A percentile compares a stretch with the other conserved stretches of the same genome.
Evolutionary conservation across 768 basidiomycete species (phyloP).

Genomic region (Pleurotus citrinopileatus): DNA sequence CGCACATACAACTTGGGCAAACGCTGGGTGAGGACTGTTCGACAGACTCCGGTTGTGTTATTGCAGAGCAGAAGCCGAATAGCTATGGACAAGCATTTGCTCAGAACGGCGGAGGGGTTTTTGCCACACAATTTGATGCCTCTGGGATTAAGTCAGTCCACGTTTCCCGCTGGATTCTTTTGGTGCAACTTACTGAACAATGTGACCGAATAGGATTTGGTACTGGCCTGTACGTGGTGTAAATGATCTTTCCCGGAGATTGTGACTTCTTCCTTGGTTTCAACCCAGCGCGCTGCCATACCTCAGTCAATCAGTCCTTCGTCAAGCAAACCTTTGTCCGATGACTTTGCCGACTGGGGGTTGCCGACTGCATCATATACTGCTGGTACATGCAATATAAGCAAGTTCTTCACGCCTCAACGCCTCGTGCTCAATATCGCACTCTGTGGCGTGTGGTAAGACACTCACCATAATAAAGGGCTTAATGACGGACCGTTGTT

Average conservation of each 20-base stretch:
- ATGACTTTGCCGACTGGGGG: conserved; percentile 45
- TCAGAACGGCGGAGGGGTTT: conserved; percentile 66
- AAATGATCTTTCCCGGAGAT: background rate
- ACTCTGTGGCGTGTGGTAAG: conserved; percentile 4
- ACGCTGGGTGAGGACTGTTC: conserved; percentile 54
- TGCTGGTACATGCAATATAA: conserved; percentile 47
- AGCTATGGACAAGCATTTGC: conserved; percentile 75
- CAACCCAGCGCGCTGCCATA: conserved; percentile 1
- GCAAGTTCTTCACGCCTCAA: conserved; percentile 59
- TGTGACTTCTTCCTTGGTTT: background rate
- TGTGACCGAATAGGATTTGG: conserved; percentile 23
- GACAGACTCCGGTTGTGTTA: conserved; percentile 64
- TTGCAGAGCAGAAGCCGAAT: conserved; percentile 46
- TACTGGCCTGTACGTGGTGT: conserved; percentile 5
- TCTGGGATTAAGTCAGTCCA: conserved; percentile 60
- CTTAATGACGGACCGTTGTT: background rate
- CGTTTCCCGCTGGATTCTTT: too few relatives aligned
- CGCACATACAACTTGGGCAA: conserved; percentile 16
- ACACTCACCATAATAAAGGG: background rate
- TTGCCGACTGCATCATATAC: conserved; percentile 67
- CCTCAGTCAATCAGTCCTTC: background rate
- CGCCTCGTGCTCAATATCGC: conserved; percentile 6
- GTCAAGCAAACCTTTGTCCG: background rate
- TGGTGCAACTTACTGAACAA: background rate
- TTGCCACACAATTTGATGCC: conserved; percentile 68